These are phyloP conservation scores for Thielaviopsis cerberus DNA, from an alignment of 2,329 filamentous ascomycete species.

Conservation along the genomic window DNA sequence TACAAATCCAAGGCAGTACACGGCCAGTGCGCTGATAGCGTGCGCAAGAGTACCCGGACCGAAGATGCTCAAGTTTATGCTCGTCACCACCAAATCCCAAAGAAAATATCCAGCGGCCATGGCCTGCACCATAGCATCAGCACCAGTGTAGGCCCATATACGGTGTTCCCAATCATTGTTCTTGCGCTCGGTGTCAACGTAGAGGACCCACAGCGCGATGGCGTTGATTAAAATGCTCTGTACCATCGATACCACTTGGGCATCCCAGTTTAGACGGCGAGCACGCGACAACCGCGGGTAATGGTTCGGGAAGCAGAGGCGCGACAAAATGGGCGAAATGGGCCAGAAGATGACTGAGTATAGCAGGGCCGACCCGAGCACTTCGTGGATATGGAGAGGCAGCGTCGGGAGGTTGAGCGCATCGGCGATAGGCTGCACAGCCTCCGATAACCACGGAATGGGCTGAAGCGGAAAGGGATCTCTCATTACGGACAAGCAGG, in stretches of 20 bases:
- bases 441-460: constrained; percentile 35
- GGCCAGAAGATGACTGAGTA: constrained; percentile 52
- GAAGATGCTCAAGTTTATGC: constrained; percentile 51
- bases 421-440: constrained; percentile 46
- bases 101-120: constrained; percentile 68
- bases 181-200: constrained; percentile 45
- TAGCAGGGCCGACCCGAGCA: constrained; percentile 43
- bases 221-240: constrained; percentile 56
- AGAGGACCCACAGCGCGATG: constrained; percentile 58
- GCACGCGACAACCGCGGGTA: constrained; percentile 48
- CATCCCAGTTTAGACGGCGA: constrained; percentile 59
- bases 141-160: constrained; percentile 62
- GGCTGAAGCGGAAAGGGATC: constrained; percentile 53
- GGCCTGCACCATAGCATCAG: constrained; percentile 53
- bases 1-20: constrained; percentile 66
- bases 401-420: constrained; percentile 44
- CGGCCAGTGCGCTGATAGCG: constrained; percentile 52
- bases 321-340: constrained; percentile 49
- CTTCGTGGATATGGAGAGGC: constrained; percentile 61
- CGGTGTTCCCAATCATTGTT: constrained; percentile 48
- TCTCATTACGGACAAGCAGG: constrained; percentile 39
- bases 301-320: constrained; percentile 38
- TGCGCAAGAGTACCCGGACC: constrained; percentile 62
- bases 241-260: constrained; percentile 67
- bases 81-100: constrained; percentile 60